phyloP scores from a whole-genome alignment of 257 asterid genomes.

The Handroanthus guayacan region DNA sequence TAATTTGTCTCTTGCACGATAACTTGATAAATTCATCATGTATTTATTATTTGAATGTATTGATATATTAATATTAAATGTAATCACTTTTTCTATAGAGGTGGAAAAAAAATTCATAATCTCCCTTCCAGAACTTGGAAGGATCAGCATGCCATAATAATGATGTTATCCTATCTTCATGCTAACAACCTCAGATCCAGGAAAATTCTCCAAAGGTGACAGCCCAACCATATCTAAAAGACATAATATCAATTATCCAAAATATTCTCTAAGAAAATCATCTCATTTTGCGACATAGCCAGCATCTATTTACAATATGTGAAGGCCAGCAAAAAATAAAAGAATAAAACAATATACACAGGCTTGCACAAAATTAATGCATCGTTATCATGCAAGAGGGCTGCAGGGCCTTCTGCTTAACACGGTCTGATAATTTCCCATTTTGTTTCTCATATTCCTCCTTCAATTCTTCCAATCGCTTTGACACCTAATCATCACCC shows the following conservation, averaged over 20 bases:
- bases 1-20: too few species aligned
- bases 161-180: too few species aligned
- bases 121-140: too few species aligned
- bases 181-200: background rate
- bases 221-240: background rate
- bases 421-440: slow-evolving; percentile 50
- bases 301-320: slow-evolving; percentile 34
- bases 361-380: slow-evolving; percentile 2
- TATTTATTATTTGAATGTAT: too few species aligned
- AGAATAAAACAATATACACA: slow-evolving; percentile 38
- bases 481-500: slow-evolving; percentile 61
- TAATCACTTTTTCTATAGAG: too few species aligned
- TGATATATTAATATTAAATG: too few species aligned
- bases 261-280: background rate
- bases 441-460: slow-evolving; percentile 76
- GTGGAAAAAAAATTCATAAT: too few species aligned
- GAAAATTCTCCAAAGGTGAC: background rate
- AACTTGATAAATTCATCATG: too few species aligned
- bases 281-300: slow-evolving; percentile 20
- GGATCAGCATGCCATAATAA: too few species aligned
- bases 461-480: slow-evolving; percentile 66
- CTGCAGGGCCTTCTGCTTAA: slow-evolving; percentile 54
- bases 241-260: background rate
- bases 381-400: slow-evolving; percentile 36
- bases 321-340: slow-evolving; percentile 29